Conservation (phyloP, 805 yeast genomes). For the Metschnikowia anglica region DNA sequence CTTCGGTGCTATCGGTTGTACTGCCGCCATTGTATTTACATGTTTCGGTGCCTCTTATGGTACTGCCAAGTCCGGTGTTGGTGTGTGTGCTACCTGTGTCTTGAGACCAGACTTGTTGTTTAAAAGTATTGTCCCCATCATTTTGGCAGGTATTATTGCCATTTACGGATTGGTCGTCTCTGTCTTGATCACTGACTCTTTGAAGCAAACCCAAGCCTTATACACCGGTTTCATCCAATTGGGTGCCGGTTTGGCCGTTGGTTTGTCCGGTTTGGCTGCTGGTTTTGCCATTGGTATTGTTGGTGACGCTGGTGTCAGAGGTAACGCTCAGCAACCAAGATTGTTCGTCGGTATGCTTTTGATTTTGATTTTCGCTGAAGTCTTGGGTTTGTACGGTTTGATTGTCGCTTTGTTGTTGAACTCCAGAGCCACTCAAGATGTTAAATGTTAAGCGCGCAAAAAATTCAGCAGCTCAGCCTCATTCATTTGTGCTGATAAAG, state of each 20-base stretch:
- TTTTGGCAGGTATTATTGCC: constrained; percentile 99
- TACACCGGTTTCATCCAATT: constrained; percentile 97
- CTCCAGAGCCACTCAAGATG: constrained; percentile 96
- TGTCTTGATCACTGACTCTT: constrained; percentile 86
- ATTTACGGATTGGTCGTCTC: constrained; percentile 97
- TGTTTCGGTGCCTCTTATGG: constrained; percentile 99
- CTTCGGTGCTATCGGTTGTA: constrained; percentile 99
- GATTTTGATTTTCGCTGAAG: constrained; percentile 98
- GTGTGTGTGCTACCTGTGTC: constrained; percentile 97
- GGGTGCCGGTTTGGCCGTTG: constrained; percentile 97
- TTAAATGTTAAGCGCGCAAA: constrained; percentile 55
- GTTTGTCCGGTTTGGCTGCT: constrained; percentile 95
- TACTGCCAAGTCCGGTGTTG: constrained; percentile 98
- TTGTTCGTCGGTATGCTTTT: constrained; percentile 97
- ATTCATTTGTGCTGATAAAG: neutral
- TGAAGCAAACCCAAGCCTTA: constrained; percentile 82
- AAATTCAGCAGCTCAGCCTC: neutral
- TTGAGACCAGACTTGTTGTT: constrained; percentile 95
- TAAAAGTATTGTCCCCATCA: constrained; percentile 92
- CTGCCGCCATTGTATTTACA: constrained; percentile 98
- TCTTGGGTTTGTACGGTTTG: constrained; percentile 95
- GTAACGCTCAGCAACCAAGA: constrained; percentile 97
- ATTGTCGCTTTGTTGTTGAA: constrained; percentile 96
- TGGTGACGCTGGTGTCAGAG: constrained; percentile 99
- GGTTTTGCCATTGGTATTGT: constrained; percentile 99